These are phyloP conservation scores for Xylariales sp. DNA, from an alignment of 2,329 filamentous ascomycete species.

Conservation along the genomic window DNA sequence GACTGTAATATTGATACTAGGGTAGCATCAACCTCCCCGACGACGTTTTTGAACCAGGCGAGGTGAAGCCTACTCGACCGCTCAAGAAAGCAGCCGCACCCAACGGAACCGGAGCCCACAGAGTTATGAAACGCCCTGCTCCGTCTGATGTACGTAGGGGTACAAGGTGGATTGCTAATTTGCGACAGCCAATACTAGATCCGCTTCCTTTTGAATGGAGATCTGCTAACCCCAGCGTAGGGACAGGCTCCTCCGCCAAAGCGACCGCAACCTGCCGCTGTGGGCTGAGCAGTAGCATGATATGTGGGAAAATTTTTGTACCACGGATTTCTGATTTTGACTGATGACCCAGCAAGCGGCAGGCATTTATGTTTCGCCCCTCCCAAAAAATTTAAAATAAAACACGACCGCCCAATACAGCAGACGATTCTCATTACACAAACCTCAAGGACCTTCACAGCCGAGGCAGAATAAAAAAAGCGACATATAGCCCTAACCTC, in stretches of 20 bases:
- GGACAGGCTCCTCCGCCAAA: slow-evolving; percentile 25
- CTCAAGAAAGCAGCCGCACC: slow-evolving; percentile 40
- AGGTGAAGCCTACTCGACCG: slow-evolving; percentile 60
- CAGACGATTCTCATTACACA: background rate
- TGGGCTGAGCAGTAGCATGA: slow-evolving; percentile 21
- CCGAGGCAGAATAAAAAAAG: no score
- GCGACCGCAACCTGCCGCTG: slow-evolving; percentile 25
- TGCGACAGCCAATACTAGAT: slow-evolving; percentile 6
- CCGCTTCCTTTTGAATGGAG: slow-evolving; percentile 8
- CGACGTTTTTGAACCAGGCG: slow-evolving; percentile 81
- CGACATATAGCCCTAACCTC: no score
- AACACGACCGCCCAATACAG: background rate
- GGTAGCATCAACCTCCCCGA: slow-evolving; percentile 78
- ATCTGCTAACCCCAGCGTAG: slow-evolving; percentile 20
- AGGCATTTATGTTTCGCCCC: background rate
- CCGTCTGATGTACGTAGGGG: slow-evolving; percentile 30
- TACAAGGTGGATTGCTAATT: slow-evolving; percentile 16
- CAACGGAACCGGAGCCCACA: slow-evolving; percentile 33
- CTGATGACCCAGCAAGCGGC: background rate
- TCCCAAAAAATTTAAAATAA: background rate
- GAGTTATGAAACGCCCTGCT: slow-evolving; percentile 40
- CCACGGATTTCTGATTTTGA: no score
- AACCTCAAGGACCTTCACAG: no score
- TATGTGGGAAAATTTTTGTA: no score
- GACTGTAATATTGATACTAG: slow-evolving; percentile 2